Evolutionary conservation across 1,139 yeast genomes (phyloP), one percentile per base, ranked within the genome.

Genomic region (Kodamaea suecica): DNA sequence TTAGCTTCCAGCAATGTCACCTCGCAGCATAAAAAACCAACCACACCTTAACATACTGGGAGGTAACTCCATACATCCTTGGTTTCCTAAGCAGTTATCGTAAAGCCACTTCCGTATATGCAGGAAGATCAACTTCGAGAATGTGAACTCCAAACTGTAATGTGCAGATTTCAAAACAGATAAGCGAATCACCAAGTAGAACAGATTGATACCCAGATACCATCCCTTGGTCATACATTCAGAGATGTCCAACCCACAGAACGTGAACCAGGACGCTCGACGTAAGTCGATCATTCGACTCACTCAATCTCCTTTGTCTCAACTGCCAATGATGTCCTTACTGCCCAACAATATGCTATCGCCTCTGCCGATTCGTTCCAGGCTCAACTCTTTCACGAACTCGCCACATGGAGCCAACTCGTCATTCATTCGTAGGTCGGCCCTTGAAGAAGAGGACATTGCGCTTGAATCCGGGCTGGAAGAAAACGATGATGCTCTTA

Each of bases 231-330:
- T n/a, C n/a, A n/a, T n/a, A n/a, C n/a, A n/a, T n/a, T n/a, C 6
- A 23, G 11, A 23, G 15, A 25, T 25, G 28, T 25, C 28, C 7
- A 13, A 25, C 17, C 39, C 39, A 3, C 32, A 32, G 27, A 29
- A 17, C 4, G 33, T 35, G 9, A 17, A 17, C 28, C 26, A 31
- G 10, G 35, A 33, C 10, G 13, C 26, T 16, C 35, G 43, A 26
- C 32, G 39, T 33, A 26, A 39, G 39, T 34, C 47, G 14, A 46
- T 47, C 10, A 48, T 49, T 11, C 38, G 37, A 23, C 43, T 47
- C 23, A 44, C 48, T 8, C 33, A 43, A 10, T 38, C 47, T 17
- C 43, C 47, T 7, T 30, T 44, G 31, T 37, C 48, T 11, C 30
- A 38, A 4, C 43, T 46, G 19, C 26, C 26, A 6, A 7, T 23